A percentile compares a stretch with the other conserved stretches of the same genome.
Conservation (phyloP, 2,329 filamentous ascomycete genomes). For the Emmonsiellopsis sp. region DNA sequence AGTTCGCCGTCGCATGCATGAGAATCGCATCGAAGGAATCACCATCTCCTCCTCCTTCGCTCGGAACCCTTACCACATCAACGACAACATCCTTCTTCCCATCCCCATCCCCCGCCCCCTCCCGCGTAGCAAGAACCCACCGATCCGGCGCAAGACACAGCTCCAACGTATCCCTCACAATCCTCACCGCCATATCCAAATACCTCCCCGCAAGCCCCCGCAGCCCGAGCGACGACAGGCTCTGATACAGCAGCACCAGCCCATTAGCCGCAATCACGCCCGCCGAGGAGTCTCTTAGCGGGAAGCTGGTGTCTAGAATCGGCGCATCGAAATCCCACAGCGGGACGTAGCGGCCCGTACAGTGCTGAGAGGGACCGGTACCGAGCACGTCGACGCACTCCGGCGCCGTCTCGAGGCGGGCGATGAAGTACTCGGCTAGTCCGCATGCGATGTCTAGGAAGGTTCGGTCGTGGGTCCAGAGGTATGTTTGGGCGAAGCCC, state of each 20-base stretch:
- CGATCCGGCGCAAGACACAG: constrained; percentile 8
- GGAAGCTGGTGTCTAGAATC: constrained; percentile 6
- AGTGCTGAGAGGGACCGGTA: neutral
- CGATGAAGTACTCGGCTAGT: constrained; percentile 14
- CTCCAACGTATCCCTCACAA: constrained; percentile 9
- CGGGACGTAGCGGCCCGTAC: constrained; percentile 9
- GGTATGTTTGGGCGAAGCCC: constrained; percentile 31
- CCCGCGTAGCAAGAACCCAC: neutral
- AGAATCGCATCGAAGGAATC: constrained; percentile 10
- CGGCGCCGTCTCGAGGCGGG: constrained; percentile 7
- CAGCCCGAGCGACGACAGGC: constrained; percentile 6
- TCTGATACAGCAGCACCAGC: constrained; percentile 19
- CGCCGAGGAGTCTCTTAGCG: constrained; percentile 31
- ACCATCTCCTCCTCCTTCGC: neutral
- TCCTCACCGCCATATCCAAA: constrained; percentile 5
- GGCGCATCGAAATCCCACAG: constrained; percentile 17
- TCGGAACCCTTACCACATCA: neutral
- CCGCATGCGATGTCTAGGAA: constrained; percentile 15
- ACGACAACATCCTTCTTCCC: neutral
- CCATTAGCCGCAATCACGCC: constrained; percentile 36
- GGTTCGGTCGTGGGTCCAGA: constrained; percentile 21
- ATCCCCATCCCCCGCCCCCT: neutral
- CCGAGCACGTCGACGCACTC: neutral
- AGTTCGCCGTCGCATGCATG: constrained; percentile 28
- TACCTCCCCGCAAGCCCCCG: constrained; percentile 5